phyloP scores from a whole-genome alignment of 225 moss, liverwort and hornwort species.

The Sphagnum tenellum region DNA sequence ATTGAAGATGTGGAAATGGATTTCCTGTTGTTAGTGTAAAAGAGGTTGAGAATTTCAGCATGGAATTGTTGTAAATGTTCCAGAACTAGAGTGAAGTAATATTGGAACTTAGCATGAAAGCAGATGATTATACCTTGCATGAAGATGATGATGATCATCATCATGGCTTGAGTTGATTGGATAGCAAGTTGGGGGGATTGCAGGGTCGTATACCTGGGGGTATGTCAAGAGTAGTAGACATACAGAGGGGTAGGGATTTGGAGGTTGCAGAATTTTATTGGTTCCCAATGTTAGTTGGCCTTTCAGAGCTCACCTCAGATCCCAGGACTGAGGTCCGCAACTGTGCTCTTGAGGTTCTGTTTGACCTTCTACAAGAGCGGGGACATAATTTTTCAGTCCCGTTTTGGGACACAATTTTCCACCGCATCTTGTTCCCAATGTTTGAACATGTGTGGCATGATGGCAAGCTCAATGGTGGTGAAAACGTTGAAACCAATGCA shows the following conservation, averaged over 20 bases:
- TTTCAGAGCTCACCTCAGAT: slow-evolving; percentile 86
- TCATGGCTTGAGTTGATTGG: no score
- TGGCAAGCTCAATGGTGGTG: slow-evolving; percentile 45
- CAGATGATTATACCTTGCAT: no score
- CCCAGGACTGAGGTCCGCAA: slow-evolving; percentile 81
- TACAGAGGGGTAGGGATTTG: slow-evolving; percentile 57
- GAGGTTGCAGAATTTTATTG: slow-evolving; percentile 92
- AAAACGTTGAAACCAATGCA: slow-evolving; percentile 45
- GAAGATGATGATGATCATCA: no score
- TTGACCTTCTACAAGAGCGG: slow-evolving; percentile 83
- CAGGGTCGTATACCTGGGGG: slow-evolving; percentile 91
- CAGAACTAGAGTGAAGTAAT: no score
- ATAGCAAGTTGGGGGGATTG: neutral
- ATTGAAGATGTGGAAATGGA: no score
- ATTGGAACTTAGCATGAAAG: no score
- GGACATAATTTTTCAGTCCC: slow-evolving; percentile 77
- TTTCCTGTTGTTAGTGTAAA: no score
- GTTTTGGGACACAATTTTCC: slow-evolving; percentile 93
- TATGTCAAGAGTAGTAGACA: slow-evolving; percentile 61
- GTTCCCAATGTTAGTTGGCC: slow-evolving; percentile 95
- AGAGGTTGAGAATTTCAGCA: no score
- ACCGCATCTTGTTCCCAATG: slow-evolving; percentile 88
- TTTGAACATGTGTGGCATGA: slow-evolving; percentile 81
- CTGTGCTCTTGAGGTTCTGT: slow-evolving; percentile 83
- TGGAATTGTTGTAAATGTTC: no score